Base-by-base conservation (phyloP, 176 grass and related monocot species). In the Oryza punctata region DNA sequence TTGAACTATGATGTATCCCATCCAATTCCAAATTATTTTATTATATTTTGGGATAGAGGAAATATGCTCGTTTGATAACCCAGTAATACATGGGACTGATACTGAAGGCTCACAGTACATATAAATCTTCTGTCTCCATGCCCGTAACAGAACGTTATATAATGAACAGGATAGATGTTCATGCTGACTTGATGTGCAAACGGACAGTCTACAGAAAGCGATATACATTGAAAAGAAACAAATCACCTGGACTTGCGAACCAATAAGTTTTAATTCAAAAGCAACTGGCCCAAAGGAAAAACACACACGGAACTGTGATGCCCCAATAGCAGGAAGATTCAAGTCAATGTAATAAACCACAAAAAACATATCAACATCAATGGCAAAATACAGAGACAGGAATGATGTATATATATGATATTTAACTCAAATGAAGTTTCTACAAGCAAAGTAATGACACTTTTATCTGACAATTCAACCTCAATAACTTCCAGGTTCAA, bases 381-480 rank as follows among this genome's bases (percentile, higher is more conserved):
- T 50, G 75, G 26, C 50, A 32, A 87, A 57, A 60, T 65, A 87
- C 75, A 80, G 61, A 75, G 38, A 84, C 7, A 10, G 40, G 75
- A 64, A 69, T 1, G 69, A 83, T 87, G 24, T 65, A 78, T 83
- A 78, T 83, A 85, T 84, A 85, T 80, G 50, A 81, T 77, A 81
- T 89, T 86, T 79, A 90, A 83, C 89, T 80, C 75, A 3, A 68
- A 87, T 69, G 44, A 87, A 50, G 84, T 90, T 87, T 90, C 80
- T 87, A 90, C 89, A 90, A 75, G 80, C 89, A 80, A 80, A 67
- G 80, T 87, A 87, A 64, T 50, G 24, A 79, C 63, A 87, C 41
- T 79, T 23, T 61, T 82, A 63, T 80, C 80, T 80, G 69, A 28
- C 80, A 87, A 37, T 57, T 87, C 80, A 75, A 52, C 80, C 84